Base-by-base conservation (phyloP, 140 eudicot genomes). In the Cichorium intybus region DNA sequence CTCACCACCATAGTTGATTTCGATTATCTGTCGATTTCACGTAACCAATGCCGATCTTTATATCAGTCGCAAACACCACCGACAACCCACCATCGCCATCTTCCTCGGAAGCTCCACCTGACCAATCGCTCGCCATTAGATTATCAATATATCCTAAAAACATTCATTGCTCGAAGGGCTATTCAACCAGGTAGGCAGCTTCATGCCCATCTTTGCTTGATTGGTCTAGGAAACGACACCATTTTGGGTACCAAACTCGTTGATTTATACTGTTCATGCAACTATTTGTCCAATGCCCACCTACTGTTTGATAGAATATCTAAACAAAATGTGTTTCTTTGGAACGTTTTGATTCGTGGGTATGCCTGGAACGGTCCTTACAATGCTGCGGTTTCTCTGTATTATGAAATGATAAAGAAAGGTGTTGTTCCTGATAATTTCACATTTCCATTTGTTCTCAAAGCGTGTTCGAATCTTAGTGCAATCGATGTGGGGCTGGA, bases 311-410 rank as follows among this genome's bases (percentile, higher is more conserved):
- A 85, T 59, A 83, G 43, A 83, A 83, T 89, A 51, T 72, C 91
- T 35, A 83, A 83, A 52, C 41, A 53, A 37, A 83, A 89, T 71
- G 73, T 76, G 1, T 85, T 81, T 41, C 83, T 83, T 34, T 89
- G 97, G 97, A 89, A 86, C 60, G 84, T 89, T 43, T 76, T 89
- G 66, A 85, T 89, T 71, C 91, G 97, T 34, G 95, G 85, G 67
- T 89, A 85, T 63, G 97, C 97, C 0, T 85, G 95, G 97, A 82
- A 78, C 24, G 97, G 97, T 0, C 95, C 95, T 9, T 85, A 73
- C 24, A 60, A 66, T 26, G 79, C 17, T 64, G 95, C 91, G 3
- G 41, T 89, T 24, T 60, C 73, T 15, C 67, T 85, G 29, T 85
- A 66, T 47, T 65, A 78, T 61, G 61, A 72, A 14, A 79, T 89